These are phyloP conservation scores for Mycosphaerella sp. DNA, from an alignment of 2,329 filamentous ascomycete genomes.

Conservation along the genomic window DNA sequence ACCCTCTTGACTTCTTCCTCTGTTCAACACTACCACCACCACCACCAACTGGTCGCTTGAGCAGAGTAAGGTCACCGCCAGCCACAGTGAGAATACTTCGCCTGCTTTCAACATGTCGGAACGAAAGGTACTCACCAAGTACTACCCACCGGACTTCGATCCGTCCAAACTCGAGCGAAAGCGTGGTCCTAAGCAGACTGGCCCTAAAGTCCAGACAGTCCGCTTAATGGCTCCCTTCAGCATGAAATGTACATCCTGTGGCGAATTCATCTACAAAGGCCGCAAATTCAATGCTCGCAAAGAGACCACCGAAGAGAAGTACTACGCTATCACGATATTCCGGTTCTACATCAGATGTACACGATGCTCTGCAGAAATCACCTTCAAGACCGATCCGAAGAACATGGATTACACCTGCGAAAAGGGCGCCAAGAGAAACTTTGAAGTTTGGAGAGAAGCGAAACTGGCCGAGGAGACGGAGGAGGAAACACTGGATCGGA, in stretches of 20 bases:
- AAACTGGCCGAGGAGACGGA: slow-evolving; percentile 69
- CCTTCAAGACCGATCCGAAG: slow-evolving; percentile 90
- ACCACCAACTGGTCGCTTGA: no score
- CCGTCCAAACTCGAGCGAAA: slow-evolving; percentile 66
- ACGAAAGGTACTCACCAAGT: slow-evolving; percentile 67
- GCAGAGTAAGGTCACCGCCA: no score
- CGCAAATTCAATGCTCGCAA: slow-evolving; percentile 95
- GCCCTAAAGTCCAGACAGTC: slow-evolving; percentile 77
- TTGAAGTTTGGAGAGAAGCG: slow-evolving; percentile 78
- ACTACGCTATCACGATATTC: slow-evolving; percentile 80
- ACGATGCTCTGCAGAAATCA: slow-evolving; percentile 77
- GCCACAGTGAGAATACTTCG: background rate
- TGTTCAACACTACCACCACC: background rate
- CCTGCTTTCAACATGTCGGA: slow-evolving; percentile 60
- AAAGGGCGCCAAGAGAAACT: slow-evolving; percentile 81
- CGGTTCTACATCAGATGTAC: slow-evolving; percentile 82
- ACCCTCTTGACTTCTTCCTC: background rate
- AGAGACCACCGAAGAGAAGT: slow-evolving; percentile 84
- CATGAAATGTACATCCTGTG: slow-evolving; percentile 64
- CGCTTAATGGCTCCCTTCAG: slow-evolving; percentile 84
- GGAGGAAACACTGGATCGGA: slow-evolving; percentile 74
- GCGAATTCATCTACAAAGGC: slow-evolving; percentile 85
- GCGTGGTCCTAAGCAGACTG: slow-evolving; percentile 61
- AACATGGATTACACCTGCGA: slow-evolving; percentile 84
- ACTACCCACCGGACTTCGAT: slow-evolving; percentile 78